Base-by-base conservation (phyloP, 345 rosid genomes). In the Salix dunnii region DNA sequence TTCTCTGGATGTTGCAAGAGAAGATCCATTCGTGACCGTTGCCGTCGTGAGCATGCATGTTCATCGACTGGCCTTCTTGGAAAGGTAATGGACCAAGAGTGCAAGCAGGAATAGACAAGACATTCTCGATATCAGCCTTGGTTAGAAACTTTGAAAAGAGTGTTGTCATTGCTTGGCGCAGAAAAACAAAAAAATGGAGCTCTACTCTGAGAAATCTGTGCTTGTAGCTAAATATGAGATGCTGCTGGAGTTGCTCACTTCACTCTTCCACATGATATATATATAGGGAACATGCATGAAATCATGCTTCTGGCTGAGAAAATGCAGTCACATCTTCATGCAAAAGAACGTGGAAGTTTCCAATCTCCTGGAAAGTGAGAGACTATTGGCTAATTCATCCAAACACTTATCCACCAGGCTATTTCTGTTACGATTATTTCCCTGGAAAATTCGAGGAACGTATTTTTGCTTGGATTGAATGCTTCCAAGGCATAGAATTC, bases 21-120 rank as follows among this genome's bases (percentile, higher is more conserved):
- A 74, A 74, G 4, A 13, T 8, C 77, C 77, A 74, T 6, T 1
- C 28, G 0, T 14, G 42, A 1, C 46, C 62, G 31, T 17, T 27
- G 1, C 21, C 62, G 46, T 74, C 70, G 8, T 62, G 25, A 46
- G 65, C 77, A 31, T 64, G 70, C 70, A 74, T 74, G 51, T 46
- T 35, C 61, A 46, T 27, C 21, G 42, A 46, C 0, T 13, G 77
- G 18, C 61, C 77, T 46, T 74, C 70, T 9, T 48, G 43, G 3
- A 28, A 65, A 9, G 43, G 51, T 55, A 58, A 16, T 21, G 42
- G 23, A 35, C 67, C 67, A 0, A 58, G 27, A 38, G 31, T 30
- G 30, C 46, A 28, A 1, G 58, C 23, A 9, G 77, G 62, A 46
- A 74, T 48, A 7, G 13, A 28, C 67, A 74, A 46, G 61, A 11